Evolutionary conservation across 768 basidiomycete species (phyloP).

Genomic region (Russula griseocarnosa): DNA sequence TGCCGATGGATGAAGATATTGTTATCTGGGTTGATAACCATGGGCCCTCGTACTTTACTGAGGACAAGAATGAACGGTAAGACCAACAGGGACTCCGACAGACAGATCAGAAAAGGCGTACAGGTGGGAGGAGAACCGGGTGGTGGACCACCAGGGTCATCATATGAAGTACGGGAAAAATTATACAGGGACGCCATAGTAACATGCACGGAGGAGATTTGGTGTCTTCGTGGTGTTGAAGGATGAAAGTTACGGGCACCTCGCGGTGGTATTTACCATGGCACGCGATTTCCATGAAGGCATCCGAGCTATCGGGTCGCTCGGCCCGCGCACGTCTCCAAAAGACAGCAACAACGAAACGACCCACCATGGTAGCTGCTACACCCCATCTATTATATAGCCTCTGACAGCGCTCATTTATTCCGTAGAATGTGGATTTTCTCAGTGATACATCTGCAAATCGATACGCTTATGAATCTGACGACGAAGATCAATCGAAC

Average conservation of each 20-base stretch:
- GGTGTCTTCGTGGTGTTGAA: background rate
- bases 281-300: background rate
- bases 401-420: background rate
- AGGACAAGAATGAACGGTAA: background rate
- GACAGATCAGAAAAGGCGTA: conserved; percentile 36
- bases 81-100: conserved; percentile 25
- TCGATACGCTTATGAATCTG: conserved; percentile 32
- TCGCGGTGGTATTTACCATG: background rate
- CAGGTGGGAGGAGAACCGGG: conserved; percentile 64
- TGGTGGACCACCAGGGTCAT: conserved; percentile 45
- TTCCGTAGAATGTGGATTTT: conserved; percentile 24
- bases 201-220: background rate
- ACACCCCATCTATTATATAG: background rate
- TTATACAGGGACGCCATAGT: background rate
- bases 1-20: conserved; percentile 72
- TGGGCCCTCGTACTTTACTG: conserved; percentile 83
- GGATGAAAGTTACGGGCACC: background rate
- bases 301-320: background rate
- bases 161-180: conserved; percentile 28
- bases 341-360: too few relatives aligned
- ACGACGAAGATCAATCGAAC: conserved; percentile 32
- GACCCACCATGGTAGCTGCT: conserved; percentile 4
- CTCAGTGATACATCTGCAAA: conserved; percentile 31
- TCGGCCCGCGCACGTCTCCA: background rate
- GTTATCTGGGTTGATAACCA: conserved; percentile 92